Conservation (phyloP, 306 rosid species). For the Prunus mume region DNA sequence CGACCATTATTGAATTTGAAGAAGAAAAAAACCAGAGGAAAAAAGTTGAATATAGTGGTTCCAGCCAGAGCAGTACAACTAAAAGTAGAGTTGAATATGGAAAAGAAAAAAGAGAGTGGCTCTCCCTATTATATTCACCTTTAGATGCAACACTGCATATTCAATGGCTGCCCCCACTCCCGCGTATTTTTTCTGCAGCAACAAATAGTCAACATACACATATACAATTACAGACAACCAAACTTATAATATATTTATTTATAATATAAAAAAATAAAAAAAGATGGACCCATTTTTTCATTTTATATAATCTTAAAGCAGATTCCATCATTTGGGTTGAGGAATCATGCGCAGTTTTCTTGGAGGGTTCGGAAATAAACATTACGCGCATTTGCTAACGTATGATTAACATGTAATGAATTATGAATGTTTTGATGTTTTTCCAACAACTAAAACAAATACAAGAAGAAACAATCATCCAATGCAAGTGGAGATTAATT, state of each 20-base stretch:
- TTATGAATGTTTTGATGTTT: too few relatives aligned
- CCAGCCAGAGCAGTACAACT: not conserved
- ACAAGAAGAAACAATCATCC: too few relatives aligned
- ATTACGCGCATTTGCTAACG: not conserved
- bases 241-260: too few relatives aligned
- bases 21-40: not conserved
- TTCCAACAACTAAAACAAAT: too few relatives aligned
- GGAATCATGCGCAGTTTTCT: not conserved
- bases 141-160: slow-evolving; percentile 81
- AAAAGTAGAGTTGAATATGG: slow-evolving; percentile 12
- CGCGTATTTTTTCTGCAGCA: slow-evolving; percentile 63
- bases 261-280: too few relatives aligned
- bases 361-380: not conserved
- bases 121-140: slow-evolving; percentile 42
- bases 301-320: not conserved
- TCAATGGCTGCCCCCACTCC: slow-evolving; percentile 98
- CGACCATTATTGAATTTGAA: not conserved
- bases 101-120: not conserved
- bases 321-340: not conserved
- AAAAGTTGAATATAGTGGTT: not conserved
- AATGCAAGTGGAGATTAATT: not conserved
- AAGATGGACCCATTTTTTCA: not conserved
- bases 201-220: slow-evolving; percentile 3
- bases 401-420: too few relatives aligned
- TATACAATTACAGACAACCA: not conserved